Evolutionary conservation across 306 rosid species (phyloP).

Genomic region (Cyclanthera cordifolia): DNA sequence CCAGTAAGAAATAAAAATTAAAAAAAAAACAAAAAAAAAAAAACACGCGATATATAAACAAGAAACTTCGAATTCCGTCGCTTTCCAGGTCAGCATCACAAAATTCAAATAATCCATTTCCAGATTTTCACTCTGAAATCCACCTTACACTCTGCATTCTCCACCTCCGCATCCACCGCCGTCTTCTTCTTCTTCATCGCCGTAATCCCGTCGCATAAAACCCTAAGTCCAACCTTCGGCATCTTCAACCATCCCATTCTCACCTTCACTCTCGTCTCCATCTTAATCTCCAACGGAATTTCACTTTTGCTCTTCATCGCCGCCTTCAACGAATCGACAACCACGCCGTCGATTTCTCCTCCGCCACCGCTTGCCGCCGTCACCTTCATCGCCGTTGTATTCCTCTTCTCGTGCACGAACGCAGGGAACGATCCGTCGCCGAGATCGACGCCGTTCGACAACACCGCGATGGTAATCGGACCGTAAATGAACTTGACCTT

Average conservation of each 20-base stretch:
- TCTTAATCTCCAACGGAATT: conserved; percentile 35
- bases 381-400: conserved; percentile 46
- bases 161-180: neutral
- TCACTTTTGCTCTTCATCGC: conserved; percentile 47
- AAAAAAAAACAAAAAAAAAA: no score
- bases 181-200: conserved; percentile 40
- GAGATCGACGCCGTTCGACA: conserved; percentile 25
- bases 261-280: conserved; percentile 65
- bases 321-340: conserved; percentile 26
- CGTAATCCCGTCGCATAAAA: conserved; percentile 48
- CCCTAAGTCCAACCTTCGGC: conserved; percentile 49
- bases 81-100: neutral
- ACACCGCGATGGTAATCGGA: conserved; percentile 18
- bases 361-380: conserved; percentile 10
- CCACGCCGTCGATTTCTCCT: conserved; percentile 15
- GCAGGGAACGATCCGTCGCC: conserved; percentile 29
- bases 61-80: neutral
- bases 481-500: conserved; percentile 28
- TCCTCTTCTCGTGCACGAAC: conserved; percentile 50
- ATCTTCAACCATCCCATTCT: conserved; percentile 48
- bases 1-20: neutral
- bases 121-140: conserved; percentile 71
- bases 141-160: conserved; percentile 46
- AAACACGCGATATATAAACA: neutral
- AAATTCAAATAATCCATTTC: conserved; percentile 64